Conservation (phyloP, 2,329 filamentous ascomycete species). For the Penicillium janthinellum region DNA sequence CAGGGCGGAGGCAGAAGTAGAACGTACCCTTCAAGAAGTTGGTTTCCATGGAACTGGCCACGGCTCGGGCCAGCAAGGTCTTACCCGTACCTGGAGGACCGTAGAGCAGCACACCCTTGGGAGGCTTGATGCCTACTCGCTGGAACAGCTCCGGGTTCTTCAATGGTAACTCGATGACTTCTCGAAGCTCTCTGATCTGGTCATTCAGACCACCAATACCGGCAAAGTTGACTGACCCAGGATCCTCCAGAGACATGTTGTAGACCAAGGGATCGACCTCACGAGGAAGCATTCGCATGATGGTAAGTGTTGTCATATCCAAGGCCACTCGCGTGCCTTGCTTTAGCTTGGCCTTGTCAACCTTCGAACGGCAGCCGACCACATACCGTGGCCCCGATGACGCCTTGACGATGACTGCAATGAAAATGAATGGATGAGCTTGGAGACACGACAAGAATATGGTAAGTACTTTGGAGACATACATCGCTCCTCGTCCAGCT, state of each 20-base stretch:
- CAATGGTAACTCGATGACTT: slow-evolving; percentile 95
- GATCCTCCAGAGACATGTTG: slow-evolving; percentile 99
- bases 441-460: slow-evolving; percentile 1
- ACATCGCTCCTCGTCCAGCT: slow-evolving; percentile 99
- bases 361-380: slow-evolving; percentile 96
- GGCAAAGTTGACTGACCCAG: slow-evolving; percentile 94
- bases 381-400: slow-evolving; percentile 97
- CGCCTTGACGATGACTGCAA: slow-evolving; percentile 91
- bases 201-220: slow-evolving; percentile 98
- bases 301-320: slow-evolving; percentile 99
- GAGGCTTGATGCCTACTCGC: slow-evolving; percentile 96
- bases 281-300: slow-evolving; percentile 98
- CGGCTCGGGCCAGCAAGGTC: slow-evolving; percentile 88
- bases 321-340: slow-evolving; percentile 96
- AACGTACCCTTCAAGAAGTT: slow-evolving; percentile 91
- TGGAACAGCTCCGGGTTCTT: slow-evolving; percentile 99
- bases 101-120: slow-evolving; percentile 94
- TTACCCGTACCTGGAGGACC: slow-evolving; percentile 97
- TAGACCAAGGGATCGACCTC: slow-evolving; percentile 98
- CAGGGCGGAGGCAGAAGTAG: not conserved
- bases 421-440: slow-evolving; percentile 22
- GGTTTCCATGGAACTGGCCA: slow-evolving; percentile 93
- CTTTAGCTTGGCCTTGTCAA: slow-evolving; percentile 96
- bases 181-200: slow-evolving; percentile 93
- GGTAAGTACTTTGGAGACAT: slow-evolving; percentile 44